Conservation (phyloP, 2,329 filamentous ascomycete genomes). For the Orbilia quercus region DNA sequence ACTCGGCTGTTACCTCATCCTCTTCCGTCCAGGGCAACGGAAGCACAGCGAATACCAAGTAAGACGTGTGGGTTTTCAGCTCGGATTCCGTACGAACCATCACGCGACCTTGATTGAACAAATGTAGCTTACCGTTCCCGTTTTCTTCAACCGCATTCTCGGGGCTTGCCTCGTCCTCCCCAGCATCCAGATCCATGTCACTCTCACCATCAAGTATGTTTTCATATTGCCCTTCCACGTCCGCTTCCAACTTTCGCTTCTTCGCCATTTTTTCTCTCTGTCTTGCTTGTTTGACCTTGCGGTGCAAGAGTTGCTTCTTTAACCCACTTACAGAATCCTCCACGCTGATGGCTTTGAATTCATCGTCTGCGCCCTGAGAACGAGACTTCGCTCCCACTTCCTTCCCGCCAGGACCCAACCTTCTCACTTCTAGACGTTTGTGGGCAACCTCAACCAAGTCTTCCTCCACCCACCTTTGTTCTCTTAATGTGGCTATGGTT, state of each 20-base stretch:
- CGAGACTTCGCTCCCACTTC: constrained; percentile 68
- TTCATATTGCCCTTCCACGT: constrained; percentile 54
- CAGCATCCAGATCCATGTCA: constrained; percentile 54
- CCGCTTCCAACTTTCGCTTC: constrained; percentile 58
- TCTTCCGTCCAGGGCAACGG: constrained; percentile 86
- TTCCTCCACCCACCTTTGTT: constrained; percentile 88
- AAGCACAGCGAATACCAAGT: constrained; percentile 89
- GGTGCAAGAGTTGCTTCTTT: constrained; percentile 59
- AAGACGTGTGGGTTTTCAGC: constrained; percentile 96
- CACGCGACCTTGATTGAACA: constrained; percentile 72
- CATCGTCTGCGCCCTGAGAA: constrained; percentile 72
- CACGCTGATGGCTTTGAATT: constrained; percentile 75
- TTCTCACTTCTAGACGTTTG: constrained; percentile 80
- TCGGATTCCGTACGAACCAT: constrained; percentile 86
- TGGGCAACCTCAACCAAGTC: constrained; percentile 91
- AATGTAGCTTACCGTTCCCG: constrained; percentile 45
- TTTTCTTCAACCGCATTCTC: constrained; percentile 46
- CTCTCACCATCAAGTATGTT: constrained; percentile 57
- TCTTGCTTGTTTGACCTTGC: constrained; percentile 60
- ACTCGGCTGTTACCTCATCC: constrained; percentile 77
- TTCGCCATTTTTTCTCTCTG: constrained; percentile 42
- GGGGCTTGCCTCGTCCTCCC: constrained; percentile 60
- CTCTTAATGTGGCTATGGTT: constrained; percentile 82
- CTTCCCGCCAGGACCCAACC: constrained; percentile 78
- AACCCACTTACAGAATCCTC: constrained; percentile 80